Evolutionary conservation across 306 rosid species (phyloP).

Genomic region (Spatholobus suberectus): DNA sequence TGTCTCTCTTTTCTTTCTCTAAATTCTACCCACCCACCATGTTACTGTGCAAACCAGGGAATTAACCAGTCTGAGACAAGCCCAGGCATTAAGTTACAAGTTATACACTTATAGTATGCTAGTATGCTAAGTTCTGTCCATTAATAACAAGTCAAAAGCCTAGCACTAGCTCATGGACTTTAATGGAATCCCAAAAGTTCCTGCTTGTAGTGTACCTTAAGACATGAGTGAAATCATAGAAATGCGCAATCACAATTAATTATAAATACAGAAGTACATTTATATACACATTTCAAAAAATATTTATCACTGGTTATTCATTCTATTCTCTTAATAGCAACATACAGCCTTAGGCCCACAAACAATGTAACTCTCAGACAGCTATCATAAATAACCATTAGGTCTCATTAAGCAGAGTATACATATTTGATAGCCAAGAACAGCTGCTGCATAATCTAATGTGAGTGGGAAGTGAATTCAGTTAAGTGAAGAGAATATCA

Average conservation of each 20-base stretch:
- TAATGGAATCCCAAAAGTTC: not conserved
- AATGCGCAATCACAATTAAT: not conserved
- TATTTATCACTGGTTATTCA: not conserved
- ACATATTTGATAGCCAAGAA: not conserved
- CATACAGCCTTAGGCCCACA: not conserved
- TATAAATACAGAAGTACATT: not conserved
- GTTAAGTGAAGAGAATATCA: constrained; percentile 20
- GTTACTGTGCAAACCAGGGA: not conserved
- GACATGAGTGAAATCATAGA: not conserved
- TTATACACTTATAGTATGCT: not conserved
- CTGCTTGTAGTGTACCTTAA: not conserved
- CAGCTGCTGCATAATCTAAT: constrained; percentile 21
- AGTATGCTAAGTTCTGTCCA: not conserved
- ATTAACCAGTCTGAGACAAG: not conserved
- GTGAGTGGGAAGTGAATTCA: constrained; percentile 18
- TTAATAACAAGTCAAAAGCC: not conserved
- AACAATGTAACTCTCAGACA: not conserved
- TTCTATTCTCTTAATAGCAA: constrained; percentile 14
- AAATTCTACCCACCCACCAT: not conserved
- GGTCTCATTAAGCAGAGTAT: not conserved
- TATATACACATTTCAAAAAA: not conserved
- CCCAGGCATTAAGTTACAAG: not conserved
- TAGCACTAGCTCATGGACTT: not conserved
- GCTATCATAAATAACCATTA: constrained; percentile 1
- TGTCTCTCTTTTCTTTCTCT: not conserved